Evolutionary conservation across 192 early-diverging fungal genomes (phyloP).

Genomic region (Glomus cerebriforme): DNA sequence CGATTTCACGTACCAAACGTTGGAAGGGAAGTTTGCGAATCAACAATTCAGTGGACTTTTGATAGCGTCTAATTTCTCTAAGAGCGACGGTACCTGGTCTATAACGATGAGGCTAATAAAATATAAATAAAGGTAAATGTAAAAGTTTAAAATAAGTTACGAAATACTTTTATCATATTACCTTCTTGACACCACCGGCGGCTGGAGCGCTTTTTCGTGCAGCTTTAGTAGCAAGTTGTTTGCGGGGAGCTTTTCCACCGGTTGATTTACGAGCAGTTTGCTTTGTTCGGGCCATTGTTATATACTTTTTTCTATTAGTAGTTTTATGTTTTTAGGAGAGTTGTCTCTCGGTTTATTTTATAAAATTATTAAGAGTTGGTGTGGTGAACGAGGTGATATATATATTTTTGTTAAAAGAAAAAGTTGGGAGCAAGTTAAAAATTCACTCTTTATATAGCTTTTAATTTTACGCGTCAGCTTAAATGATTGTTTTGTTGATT

Average conservation of each 20-base stretch:
- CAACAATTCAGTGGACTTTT: slow-evolving; percentile 95
- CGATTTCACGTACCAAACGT: slow-evolving; percentile 97
- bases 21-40: slow-evolving; percentile 94
- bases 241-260: slow-evolving; percentile 98
- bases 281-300: slow-evolving; percentile 65
- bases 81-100: slow-evolving; percentile 87
- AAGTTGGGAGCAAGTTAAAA: too few relatives aligned
- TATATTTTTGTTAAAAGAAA: too few relatives aligned
- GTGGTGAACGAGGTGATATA: too few relatives aligned
- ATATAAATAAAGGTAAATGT: background rate
- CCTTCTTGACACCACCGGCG: slow-evolving; percentile 93
- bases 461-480: too few relatives aligned
- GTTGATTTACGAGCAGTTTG: slow-evolving; percentile 99
- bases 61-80: slow-evolving; percentile 91
- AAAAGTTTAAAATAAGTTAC: background rate
- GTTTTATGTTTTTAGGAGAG: too few relatives aligned
- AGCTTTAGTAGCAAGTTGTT: slow-evolving; percentile 93
- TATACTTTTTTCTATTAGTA: slow-evolving; percentile 18
- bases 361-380: too few relatives aligned
- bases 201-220: slow-evolving; percentile 93
- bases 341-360: too few relatives aligned
- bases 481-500: too few relatives aligned
- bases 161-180: background rate
- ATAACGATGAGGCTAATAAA: slow-evolving; percentile 71
- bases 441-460: too few relatives aligned